Evolutionary conservation across 192 early-diverging fungal species (phyloP), one percentile per base, ranked within the genome.

Genomic region (Rhizoclosmatium sp.): DNA sequence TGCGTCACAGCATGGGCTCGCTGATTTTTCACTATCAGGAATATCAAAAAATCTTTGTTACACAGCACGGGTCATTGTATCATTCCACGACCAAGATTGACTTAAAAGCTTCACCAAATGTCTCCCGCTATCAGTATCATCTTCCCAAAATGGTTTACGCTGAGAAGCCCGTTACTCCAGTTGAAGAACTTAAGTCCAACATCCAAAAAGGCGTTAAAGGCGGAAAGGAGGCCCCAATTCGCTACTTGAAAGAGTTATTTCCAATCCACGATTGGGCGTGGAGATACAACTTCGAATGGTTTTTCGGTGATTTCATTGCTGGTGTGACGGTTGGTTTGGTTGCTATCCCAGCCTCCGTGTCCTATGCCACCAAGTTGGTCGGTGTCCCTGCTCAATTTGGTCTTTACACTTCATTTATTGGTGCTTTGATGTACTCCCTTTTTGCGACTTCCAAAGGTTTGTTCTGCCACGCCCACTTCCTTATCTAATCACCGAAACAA

Each of bases 321-420:
- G 94, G 91, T 10, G 49, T 92, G 21, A 94, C 94, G 0, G 89
- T 94, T 61, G 93, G 92, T 14, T 79, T 92, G 0, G 84, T 95
- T 40, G 89, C 93, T 41, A 84, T 95, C 59, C 94, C 93, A 91
- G 89, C 81, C 71, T 71, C 85, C 58, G 80, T 88, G 23, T 91
- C 93, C 49, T 92, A 94, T 71, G 89, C 94, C 14, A 71, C 77
- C 23, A 94, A 93, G 85, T 83, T 95, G 0, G 93, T 93, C 3
- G 83, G 83, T 47, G 79, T 95, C 47, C 92, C 93, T 41, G 88
- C 90, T 59, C 80, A 93, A 75, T 92, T 90, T 76, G 94, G 94
- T 0, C 85, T 95, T 9, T 95, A 94, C 82, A 91, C 93, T 61
- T 86, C 87, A 54, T 91, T 94, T 78, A 80, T 92, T 44, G 93